Base-by-base conservation (phyloP, 73 alveolate species). In the Diophrys appendiculata region DNA sequence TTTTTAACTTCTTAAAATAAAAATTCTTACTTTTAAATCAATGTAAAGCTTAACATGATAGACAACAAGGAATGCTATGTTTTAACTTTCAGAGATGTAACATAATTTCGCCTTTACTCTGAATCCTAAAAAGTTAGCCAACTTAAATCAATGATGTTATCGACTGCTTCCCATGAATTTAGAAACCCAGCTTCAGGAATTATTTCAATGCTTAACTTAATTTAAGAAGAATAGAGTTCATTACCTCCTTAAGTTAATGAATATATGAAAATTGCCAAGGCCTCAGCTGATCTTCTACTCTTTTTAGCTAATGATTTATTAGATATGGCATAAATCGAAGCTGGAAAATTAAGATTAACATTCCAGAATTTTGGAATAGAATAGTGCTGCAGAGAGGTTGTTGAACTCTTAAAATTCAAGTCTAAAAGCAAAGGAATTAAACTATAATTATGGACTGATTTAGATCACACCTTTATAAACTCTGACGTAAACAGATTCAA, bases 131-230 rank as follows among this genome's bases (percentile, higher is more conserved):
- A n/a, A n/a, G n/a, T n/a, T n/a, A n/a, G n/a, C 71, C 18, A 60
- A 23, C 28, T 23, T 23, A 60, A 60, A 23, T 23, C 33, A 3
- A 60, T 60, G 11, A 3, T 60, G 30, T 54, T 78, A 30, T 83
- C 92, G 0, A 72, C 90, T 18, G 88, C 88, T 34, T 78, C 88
- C 52, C 88, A 79, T 70, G 88, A 79, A 31, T 70, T 79, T 35
- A 79, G 88, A 31, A 79, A 79, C 68, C 88, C 88, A 34, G 27
- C 71, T n/a, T 70, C 69, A 52, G 88, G 88, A 25, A 35, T 79
- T 5, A 70, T 79, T 2, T 70, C 81, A 26, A 35, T 76, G 34
- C 31, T 79, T 1, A 70, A 32, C 25, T 53, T 79, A 22, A 28
- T 79, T 0, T n/a, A 69, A 25, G 81, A 43, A 23, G 13, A 33